These are phyloP conservation scores for Penicillium desertorum DNA, from an alignment of 495 filamentous ascomycete genomes.

Conservation along the genomic window DNA sequence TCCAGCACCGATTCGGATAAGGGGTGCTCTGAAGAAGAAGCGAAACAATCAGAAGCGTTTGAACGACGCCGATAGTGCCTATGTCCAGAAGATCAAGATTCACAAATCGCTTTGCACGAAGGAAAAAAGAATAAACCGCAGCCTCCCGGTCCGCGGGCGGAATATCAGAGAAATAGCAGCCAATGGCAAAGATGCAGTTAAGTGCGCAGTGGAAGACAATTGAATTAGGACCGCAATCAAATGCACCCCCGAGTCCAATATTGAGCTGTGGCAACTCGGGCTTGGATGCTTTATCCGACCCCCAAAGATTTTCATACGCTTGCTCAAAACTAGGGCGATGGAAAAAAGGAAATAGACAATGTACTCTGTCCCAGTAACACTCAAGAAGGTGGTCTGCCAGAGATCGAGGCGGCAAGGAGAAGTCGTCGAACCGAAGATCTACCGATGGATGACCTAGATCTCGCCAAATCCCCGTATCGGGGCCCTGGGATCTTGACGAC, in stretches of 20 bases:
- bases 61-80: slow-evolving; percentile 45
- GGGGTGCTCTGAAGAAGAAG: slow-evolving; percentile 47
- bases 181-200: slow-evolving; percentile 47
- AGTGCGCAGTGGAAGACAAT: slow-evolving; percentile 47
- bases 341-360: slow-evolving; percentile 48
- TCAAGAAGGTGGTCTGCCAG: slow-evolving; percentile 47
- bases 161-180: slow-evolving; percentile 47
- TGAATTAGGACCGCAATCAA: slow-evolving; percentile 39
- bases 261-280: slow-evolving; percentile 25
- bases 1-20: slow-evolving; percentile 50
- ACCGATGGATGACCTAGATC: slow-evolving; percentile 20
- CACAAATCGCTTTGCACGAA: slow-evolving; percentile 44
- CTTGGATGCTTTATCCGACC: slow-evolving; percentile 24
- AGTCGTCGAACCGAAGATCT: slow-evolving; percentile 31
- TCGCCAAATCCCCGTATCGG: slow-evolving; percentile 25
- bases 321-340: slow-evolving; percentile 44
- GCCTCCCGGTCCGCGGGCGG: slow-evolving; percentile 34
- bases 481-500: slow-evolving; percentile 1
- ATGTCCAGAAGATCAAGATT: slow-evolving; percentile 47
- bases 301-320: slow-evolving; percentile 47
- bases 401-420: slow-evolving; percentile 40
- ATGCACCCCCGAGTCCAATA: slow-evolving; percentile 42
- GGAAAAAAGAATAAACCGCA: slow-evolving; percentile 44
- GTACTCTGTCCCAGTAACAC: slow-evolving; percentile 42
- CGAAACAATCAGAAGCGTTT: slow-evolving; percentile 45